Percentiles rank a stretch among this genome's conserved stretches.
Evolutionary conservation across 202 grass and related monocot species (phyloP).

Genomic region (Hordeum pubiflorum): DNA sequence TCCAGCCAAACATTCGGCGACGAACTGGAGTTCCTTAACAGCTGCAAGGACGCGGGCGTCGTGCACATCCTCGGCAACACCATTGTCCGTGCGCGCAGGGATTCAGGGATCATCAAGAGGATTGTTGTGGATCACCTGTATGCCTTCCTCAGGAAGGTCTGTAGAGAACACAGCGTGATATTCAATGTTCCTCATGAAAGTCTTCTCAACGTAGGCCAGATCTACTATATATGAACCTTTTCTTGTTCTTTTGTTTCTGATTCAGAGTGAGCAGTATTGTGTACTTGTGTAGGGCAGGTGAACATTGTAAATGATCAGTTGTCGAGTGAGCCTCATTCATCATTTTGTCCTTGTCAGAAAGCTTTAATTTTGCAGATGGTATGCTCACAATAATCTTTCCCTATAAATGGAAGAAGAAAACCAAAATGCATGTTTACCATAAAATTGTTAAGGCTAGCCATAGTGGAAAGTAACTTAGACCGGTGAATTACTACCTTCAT

Average conservation of each 20-base stretch:
- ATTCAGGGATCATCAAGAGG: slow-evolving; percentile 61
- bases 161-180: slow-evolving; percentile 89
- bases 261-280: slow-evolving; percentile 12
- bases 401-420: not conserved
- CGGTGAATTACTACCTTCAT: too few species aligned
- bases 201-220: slow-evolving; percentile 83
- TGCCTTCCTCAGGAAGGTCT: slow-evolving; percentile 72
- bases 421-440: not conserved
- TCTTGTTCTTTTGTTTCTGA: not conserved
- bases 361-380: not conserved
- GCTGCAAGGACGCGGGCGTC: slow-evolving; percentile 59
- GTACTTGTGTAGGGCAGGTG: slow-evolving; percentile 8
- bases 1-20: slow-evolving; percentile 32
- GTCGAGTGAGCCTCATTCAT: slow-evolving; percentile 18
- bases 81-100: slow-evolving; percentile 41
- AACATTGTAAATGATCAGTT: slow-evolving; percentile 32
- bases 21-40: slow-evolving; percentile 66
- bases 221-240: slow-evolving; percentile 63
- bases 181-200: slow-evolving; percentile 90
- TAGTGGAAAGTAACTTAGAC: too few species aligned
- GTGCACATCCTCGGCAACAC: slow-evolving; percentile 92
- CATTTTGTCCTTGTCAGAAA: not conserved
- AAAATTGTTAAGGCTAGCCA: too few species aligned
- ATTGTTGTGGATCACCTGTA: slow-evolving; percentile 71
- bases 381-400: not conserved